These are phyloP conservation scores for Carex parvula DNA, from an alignment of 176 grass and related monocot species.

Conservation along the genomic window DNA sequence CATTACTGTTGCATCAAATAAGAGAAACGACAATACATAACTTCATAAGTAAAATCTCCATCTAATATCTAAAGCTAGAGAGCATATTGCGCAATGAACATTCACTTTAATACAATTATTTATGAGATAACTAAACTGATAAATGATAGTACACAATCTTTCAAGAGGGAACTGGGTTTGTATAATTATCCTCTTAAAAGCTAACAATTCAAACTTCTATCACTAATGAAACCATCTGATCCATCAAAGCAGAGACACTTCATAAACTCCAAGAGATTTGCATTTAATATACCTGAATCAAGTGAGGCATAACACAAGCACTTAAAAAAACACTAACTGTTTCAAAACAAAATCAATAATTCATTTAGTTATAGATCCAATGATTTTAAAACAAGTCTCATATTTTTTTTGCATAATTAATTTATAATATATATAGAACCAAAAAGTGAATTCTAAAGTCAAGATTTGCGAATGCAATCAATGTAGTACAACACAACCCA, in stretches of 20 bases:
- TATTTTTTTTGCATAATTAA: background rate
- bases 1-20: background rate
- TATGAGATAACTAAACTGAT: constrained; percentile 11
- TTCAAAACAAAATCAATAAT: background rate
- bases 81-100: background rate
- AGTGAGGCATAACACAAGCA: background rate
- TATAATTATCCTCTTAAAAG: constrained; percentile 9
- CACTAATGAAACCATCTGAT: constrained; percentile 5
- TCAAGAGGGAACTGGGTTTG: background rate
- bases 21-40: background rate
- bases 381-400: background rate
- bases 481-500: background rate
- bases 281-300: constrained; percentile 27
- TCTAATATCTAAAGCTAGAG: constrained; percentile 6
- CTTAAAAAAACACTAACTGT: background rate
- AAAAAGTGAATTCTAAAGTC: background rate
- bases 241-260: constrained; percentile 24
- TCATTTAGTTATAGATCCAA: background rate
- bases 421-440: background rate
- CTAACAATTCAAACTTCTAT: constrained; percentile 2
- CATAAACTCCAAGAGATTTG: constrained; percentile 22
- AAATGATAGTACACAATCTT: background rate
- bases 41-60: background rate
- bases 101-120: constrained; percentile 17
- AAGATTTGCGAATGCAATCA: background rate